A percentile compares a stretch with the other conserved stretches of the same genome.
These are phyloP conservation scores for Thermochaetoides dissita DNA, from an alignment of 2,329 filamentous ascomycete genomes.

Conservation along the genomic window DNA sequence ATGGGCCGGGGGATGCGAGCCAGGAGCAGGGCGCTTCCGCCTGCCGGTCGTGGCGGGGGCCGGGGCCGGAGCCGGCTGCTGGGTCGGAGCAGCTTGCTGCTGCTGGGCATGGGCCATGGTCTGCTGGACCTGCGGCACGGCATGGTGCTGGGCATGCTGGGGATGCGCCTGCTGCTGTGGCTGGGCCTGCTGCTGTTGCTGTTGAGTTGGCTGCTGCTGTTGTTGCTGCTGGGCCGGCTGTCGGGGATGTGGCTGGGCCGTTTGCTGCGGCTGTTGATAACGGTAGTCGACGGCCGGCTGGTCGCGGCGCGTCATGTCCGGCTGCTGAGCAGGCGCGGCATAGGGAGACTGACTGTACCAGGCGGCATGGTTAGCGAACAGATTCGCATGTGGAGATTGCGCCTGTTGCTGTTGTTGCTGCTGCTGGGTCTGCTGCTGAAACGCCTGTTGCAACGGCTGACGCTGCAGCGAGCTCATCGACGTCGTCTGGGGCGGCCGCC, in stretches of 20 bases:
- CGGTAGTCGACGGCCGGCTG: slow-evolving; percentile 28
- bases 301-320: slow-evolving; percentile 29
- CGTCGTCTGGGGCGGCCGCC: slow-evolving; percentile 18
- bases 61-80: slow-evolving; percentile 25
- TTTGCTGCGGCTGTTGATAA: slow-evolving; percentile 19
- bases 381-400: slow-evolving; percentile 13
- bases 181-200: slow-evolving; percentile 15
- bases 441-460: slow-evolving; percentile 13
- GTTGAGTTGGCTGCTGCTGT: slow-evolving; percentile 15
- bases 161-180: slow-evolving; percentile 22
- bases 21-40: slow-evolving; percentile 21
- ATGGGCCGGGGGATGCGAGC: slow-evolving; percentile 12
- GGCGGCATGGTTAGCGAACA: slow-evolving; percentile 22
- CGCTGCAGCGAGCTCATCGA: slow-evolving; percentile 21
- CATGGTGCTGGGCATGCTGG: slow-evolving; percentile 21
- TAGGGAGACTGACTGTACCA: slow-evolving; percentile 29
- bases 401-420: slow-evolving; percentile 13
- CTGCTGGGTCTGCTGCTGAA: slow-evolving; percentile 16
- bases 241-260: slow-evolving; percentile 13
- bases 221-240: slow-evolving; percentile 16
- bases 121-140: slow-evolving; percentile 14
- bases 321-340: slow-evolving; percentile 22
- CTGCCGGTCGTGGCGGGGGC: slow-evolving; percentile 24
- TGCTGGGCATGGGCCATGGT: slow-evolving; percentile 14
- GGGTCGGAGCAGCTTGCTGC: slow-evolving; percentile 20